These are phyloP conservation scores for Lotus japonicus DNA, from an alignment of 306 rosid genomes.

Conservation along the genomic window DNA sequence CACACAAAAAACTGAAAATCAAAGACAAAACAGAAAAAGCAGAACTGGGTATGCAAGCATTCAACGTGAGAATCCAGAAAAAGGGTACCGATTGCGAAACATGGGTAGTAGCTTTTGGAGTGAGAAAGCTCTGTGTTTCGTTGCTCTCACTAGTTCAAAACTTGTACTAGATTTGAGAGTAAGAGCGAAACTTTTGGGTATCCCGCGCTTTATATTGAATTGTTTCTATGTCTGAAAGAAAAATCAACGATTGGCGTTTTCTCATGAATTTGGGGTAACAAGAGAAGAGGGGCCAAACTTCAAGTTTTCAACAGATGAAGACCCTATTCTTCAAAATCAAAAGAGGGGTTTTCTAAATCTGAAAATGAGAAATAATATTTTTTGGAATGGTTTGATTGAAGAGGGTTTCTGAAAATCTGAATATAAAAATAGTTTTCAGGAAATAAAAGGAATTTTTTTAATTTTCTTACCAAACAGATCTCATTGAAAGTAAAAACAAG, in stretches of 20 bases:
- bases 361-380: not conserved
- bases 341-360: not conserved
- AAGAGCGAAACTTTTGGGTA: slow-evolving; percentile 1
- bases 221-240: not conserved
- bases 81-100: slow-evolving; percentile 28
- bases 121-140: not conserved
- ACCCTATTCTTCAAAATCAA: slow-evolving; percentile 37
- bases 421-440: not conserved
- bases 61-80: slow-evolving; percentile 6
- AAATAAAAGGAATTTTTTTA: not conserved
- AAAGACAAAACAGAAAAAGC: not conserved
- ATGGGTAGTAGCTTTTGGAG: slow-evolving; percentile 17
- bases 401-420: not conserved
- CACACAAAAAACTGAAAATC: not conserved
- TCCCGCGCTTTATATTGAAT: slow-evolving; percentile 48
- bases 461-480: not conserved
- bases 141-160: slow-evolving; percentile 3
- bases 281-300: slow-evolving; percentile 35
- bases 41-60: not conserved
- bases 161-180: not conserved
- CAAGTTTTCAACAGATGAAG: slow-evolving; percentile 53
- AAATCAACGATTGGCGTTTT: too few species aligned
- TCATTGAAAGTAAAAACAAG: not conserved
- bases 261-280: slow-evolving; percentile 11
- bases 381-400: not conserved